Percentiles rank a stretch among this genome's conserved stretches.
These are phyloP conservation scores for Mycosarcoma mackinlayi DNA, from an alignment of 1,284 basidiomycete genomes.

Conservation along the genomic window DNA sequence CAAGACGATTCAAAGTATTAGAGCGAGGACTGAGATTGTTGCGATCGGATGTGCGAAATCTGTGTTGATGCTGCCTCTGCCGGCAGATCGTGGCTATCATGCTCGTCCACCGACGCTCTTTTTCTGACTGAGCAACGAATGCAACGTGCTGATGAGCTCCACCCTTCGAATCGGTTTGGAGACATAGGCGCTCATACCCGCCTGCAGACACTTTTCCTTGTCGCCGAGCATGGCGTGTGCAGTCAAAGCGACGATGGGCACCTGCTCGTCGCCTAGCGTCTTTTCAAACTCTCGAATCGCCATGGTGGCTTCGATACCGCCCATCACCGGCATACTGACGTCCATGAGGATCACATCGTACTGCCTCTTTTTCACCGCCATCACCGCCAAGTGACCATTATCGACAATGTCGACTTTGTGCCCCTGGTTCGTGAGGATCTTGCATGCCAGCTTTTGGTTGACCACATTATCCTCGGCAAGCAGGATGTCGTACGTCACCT, in stretches of 20 bases:
- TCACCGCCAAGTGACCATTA: conserved; percentile 90
- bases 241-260: conserved; percentile 94
- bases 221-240: conserved; percentile 76
- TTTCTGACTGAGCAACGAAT: conserved; percentile 56
- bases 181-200: conserved; percentile 65
- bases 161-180: conserved; percentile 64
- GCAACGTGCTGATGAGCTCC: conserved; percentile 62
- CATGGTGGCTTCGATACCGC: conserved; percentile 74
- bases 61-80: too few relatives aligned
- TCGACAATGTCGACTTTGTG: conserved; percentile 97
- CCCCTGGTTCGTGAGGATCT: conserved; percentile 95
- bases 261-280: conserved; percentile 77
- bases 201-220: conserved; percentile 65
- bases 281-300: conserved; percentile 80
- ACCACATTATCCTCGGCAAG: conserved; percentile 98
- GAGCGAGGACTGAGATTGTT: too few relatives aligned
- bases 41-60: too few relatives aligned
- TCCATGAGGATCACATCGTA: conserved; percentile 85
- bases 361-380: conserved; percentile 83
- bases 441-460: conserved; percentile 96
- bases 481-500: conserved; percentile 90
- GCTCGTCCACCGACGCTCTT: conserved; percentile 29
- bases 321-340: conserved; percentile 76
- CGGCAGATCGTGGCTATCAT: too few relatives aligned
- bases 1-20: too few relatives aligned